Evolutionary conservation across 331 rosid species (phyloP).

Genomic region (Spiraea crenata): DNA sequence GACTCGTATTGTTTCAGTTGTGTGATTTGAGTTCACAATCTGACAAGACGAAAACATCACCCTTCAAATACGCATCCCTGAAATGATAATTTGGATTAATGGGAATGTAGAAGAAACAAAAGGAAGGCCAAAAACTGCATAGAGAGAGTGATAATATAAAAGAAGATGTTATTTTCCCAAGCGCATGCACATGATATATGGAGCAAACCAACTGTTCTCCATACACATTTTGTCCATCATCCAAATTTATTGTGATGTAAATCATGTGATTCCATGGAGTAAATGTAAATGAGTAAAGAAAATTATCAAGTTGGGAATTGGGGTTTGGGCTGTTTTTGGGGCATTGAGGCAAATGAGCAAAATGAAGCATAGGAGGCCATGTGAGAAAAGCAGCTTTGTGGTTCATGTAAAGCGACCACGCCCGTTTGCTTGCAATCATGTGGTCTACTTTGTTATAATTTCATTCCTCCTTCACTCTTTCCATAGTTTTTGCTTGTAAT

Average conservation of each 20-base stretch:
- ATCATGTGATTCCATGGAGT: too few relatives aligned
- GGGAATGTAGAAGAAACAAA: too few relatives aligned
- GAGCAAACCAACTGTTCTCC: conserved; percentile 6
- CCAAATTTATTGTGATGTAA: not conserved
- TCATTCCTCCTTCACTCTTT: conserved; percentile 35
- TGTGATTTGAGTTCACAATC: too few relatives aligned
- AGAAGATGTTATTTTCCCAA: conserved; percentile 33
- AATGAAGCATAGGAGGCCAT: conserved; percentile 35
- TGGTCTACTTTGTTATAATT: conserved; percentile 79
- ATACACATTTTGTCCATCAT: conserved; percentile 27
- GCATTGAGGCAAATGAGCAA: not conserved
- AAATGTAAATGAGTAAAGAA: not conserved
- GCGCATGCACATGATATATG: conserved; percentile 49
- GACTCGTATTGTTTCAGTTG: too few relatives aligned
- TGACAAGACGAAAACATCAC: too few relatives aligned
- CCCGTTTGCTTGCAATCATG: conserved; percentile 95
- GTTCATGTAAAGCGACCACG: conserved; percentile 79
- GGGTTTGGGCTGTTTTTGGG: conserved; percentile 28
- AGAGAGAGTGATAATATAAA: conserved; percentile 1
- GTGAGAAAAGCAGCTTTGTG: conserved; percentile 90
- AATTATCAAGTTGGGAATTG: conserved; percentile 20
- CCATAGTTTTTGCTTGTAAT: conserved; percentile 3
- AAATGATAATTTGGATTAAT: too few relatives aligned
- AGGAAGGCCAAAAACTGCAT: too few relatives aligned
- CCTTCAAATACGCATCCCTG: too few relatives aligned